These are phyloP conservation scores for Auriculariales sp. DNA, from an alignment of 768 basidiomycete genomes.

Conservation along the genomic window DNA sequence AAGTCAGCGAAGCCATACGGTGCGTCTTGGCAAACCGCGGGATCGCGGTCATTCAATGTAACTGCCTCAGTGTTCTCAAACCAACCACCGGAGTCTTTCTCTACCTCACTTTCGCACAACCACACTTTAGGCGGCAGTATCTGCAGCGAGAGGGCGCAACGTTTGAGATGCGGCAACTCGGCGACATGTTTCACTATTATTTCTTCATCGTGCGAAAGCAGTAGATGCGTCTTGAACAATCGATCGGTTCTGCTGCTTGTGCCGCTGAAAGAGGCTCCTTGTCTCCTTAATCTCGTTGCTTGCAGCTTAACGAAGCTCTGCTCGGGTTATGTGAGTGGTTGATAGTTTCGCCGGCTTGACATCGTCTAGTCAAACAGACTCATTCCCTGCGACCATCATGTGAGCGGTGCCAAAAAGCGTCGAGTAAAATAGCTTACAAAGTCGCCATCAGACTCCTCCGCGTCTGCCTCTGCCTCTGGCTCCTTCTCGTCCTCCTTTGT, in stretches of 20 bases:
- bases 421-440: too few species aligned
- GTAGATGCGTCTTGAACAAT: too few species aligned
- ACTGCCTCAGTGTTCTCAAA: slow-evolving; percentile 40
- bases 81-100: slow-evolving; percentile 45
- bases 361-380: too few species aligned
- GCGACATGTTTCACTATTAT: slow-evolving; percentile 76
- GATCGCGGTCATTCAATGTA: not conserved
- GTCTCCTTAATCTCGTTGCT: too few species aligned
- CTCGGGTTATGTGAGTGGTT: too few species aligned
- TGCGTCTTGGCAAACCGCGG: slow-evolving; percentile 13
- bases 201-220: slow-evolving; percentile 50
- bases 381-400: too few species aligned
- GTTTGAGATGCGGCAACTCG: slow-evolving; percentile 54
- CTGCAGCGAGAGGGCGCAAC: slow-evolving; percentile 39
- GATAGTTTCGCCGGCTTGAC: too few species aligned
- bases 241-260: too few species aligned
- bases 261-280: too few species aligned
- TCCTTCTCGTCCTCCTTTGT: slow-evolving; percentile 51
- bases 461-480: slow-evolving; percentile 76
- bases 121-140: slow-evolving; percentile 68
- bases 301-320: too few species aligned
- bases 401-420: too few species aligned
- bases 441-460: slow-evolving; percentile 46
- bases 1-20: slow-evolving; percentile 67
- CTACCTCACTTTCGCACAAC: slow-evolving; percentile 80